Conservation (phyloP, 371 early-diverging fungal genomes). For the Circinella umbellata region DNA sequence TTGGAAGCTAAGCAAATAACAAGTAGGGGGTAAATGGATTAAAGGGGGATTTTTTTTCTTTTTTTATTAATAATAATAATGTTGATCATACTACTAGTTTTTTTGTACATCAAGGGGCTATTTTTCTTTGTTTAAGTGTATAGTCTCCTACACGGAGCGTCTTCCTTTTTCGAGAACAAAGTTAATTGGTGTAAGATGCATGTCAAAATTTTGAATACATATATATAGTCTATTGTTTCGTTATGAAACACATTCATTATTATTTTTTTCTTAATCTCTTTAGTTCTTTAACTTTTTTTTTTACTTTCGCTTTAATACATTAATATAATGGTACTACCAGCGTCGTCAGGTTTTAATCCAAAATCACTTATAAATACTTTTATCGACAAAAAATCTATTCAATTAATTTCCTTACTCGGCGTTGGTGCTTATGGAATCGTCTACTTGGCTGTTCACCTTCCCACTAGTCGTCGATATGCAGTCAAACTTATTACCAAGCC, state of each 20-base stretch:
- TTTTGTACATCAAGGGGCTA: neutral
- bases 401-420: constrained; percentile 62
- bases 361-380: constrained; percentile 27
- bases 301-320: neutral
- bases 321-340: neutral
- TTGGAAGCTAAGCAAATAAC: neutral
- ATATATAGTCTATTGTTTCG: neutral
- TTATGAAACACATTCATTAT: constrained; percentile 5
- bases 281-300: too few relatives aligned
- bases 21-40: neutral
- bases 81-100: neutral
- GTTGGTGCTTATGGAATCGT: constrained; percentile 76
- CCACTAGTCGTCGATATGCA: constrained; percentile 54
- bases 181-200: neutral
- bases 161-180: constrained; percentile 4
- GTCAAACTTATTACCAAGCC: constrained; percentile 65
- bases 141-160: neutral
- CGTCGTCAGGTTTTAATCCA: constrained; percentile 18
- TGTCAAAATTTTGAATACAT: constrained; percentile 1
- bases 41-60: neutral
- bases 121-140: neutral
- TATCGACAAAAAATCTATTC: constrained; percentile 43
- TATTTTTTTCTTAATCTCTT: too few relatives aligned
- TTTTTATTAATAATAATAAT: neutral
- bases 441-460: constrained; percentile 53